Conservation (phyloP, 257 asterid genomes). For the Plantago elongata region DNA sequence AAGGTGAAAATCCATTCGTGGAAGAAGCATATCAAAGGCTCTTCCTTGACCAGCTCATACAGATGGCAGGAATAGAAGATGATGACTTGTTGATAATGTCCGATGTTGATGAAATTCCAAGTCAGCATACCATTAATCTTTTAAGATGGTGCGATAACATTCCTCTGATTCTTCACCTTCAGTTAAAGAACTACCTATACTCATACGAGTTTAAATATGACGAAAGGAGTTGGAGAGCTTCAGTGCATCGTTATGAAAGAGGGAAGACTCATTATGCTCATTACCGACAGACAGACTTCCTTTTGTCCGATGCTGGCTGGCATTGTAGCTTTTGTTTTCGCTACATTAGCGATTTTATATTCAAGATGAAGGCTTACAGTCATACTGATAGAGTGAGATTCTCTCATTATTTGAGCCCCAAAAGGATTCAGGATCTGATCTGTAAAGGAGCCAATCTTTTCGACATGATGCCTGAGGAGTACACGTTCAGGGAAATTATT, state of each 20-base stretch:
- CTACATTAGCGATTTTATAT: constrained; percentile 28
- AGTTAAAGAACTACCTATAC: constrained; percentile 30
- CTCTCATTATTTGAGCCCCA: constrained; percentile 27
- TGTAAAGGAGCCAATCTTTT: constrained; percentile 31
- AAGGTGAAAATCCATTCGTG: constrained; percentile 36
- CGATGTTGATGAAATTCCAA: constrained; percentile 40
- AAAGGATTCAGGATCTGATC: constrained; percentile 33
- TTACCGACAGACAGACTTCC: constrained; percentile 29
- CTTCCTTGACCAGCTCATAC: constrained; percentile 30
- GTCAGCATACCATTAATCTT: constrained; percentile 35
- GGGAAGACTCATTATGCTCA: constrained; percentile 35
- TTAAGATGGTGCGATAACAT: constrained; percentile 36
- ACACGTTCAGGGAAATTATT: constrained; percentile 35
- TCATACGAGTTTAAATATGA: constrained; percentile 28
- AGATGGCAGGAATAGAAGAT: constrained; percentile 33
- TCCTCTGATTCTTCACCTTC: constrained; percentile 35
- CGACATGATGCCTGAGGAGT: constrained; percentile 42
- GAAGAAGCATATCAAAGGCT: constrained; percentile 22
- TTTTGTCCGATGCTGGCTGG: constrained; percentile 38
- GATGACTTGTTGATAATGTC: constrained; percentile 41
- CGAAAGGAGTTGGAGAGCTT: constrained; percentile 40
- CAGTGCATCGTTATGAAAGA: constrained; percentile 29
- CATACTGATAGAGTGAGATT: constrained; percentile 32
- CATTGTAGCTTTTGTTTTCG: constrained; percentile 39
- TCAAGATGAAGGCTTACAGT: constrained; percentile 43